phyloP scores from a whole-genome alignment of 495 filamentous ascomycete species.

The Margaritispora aquatica region DNA sequence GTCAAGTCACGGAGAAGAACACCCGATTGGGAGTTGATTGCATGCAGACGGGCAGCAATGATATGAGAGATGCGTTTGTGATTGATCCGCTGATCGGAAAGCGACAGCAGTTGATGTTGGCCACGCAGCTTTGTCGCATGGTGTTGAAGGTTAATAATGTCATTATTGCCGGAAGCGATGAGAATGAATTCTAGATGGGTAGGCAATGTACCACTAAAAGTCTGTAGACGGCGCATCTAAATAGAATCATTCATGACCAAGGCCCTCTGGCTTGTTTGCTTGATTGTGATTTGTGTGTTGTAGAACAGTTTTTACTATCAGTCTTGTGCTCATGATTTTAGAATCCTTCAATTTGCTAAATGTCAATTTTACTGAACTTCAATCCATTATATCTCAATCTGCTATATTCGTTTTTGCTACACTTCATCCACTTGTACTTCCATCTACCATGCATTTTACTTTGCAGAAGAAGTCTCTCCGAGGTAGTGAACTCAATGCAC shows the following conservation, averaged over 20 bases:
- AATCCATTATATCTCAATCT: too few relatives aligned
- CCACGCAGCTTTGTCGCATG: slow-evolving; percentile 97
- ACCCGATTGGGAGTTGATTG: slow-evolving; percentile 89
- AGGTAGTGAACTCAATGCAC: too few relatives aligned
- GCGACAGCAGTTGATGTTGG: slow-evolving; percentile 89
- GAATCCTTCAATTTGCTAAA: too few relatives aligned
- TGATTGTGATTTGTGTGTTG: not conserved
- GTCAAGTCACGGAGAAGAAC: slow-evolving; percentile 88
- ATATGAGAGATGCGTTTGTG: slow-evolving; percentile 96
- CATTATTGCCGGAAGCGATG: slow-evolving; percentile 87
- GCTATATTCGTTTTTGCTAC: too few relatives aligned
- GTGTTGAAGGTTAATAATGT: slow-evolving; percentile 98
- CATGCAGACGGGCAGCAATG: slow-evolving; percentile 89
- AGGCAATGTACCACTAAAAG: slow-evolving; percentile 23
- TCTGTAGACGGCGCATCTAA: slow-evolving; percentile 6
- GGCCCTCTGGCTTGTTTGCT: not conserved
- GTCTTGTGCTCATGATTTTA: not conserved
- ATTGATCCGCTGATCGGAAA: slow-evolving; percentile 98
- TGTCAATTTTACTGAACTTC: too few relatives aligned
- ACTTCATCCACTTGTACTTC: too few relatives aligned
- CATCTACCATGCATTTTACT: too few relatives aligned
- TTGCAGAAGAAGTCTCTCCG: too few relatives aligned
- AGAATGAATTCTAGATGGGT: slow-evolving; percentile 87
- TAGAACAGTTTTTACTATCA: not conserved
- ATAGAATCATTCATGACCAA: slow-evolving; percentile 13